Conservation (phyloP, 2,329 filamentous ascomycete genomes). For the Cercospora zeina region DNA sequence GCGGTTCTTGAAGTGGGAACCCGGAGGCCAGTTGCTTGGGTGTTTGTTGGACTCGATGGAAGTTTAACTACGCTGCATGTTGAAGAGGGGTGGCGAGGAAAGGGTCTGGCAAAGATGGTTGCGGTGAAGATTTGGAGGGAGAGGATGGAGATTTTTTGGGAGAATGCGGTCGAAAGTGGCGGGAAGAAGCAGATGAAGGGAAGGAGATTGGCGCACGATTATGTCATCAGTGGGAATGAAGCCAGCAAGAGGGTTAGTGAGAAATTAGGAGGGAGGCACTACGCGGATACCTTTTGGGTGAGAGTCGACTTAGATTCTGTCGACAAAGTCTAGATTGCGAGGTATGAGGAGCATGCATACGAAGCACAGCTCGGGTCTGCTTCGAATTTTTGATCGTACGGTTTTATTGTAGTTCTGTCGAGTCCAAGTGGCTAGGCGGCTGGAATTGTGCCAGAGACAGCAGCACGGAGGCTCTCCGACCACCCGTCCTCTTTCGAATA, state of each 20-base stretch:
- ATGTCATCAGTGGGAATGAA: constrained; percentile 62
- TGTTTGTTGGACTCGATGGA: constrained; percentile 62
- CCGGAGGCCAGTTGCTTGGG: constrained; percentile 61
- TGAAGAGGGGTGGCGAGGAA: constrained; percentile 60
- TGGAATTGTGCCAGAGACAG: background rate
- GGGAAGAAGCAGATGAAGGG: constrained; percentile 29
- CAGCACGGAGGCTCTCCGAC: background rate
- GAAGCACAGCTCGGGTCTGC: background rate
- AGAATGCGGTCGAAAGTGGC: constrained; percentile 28
- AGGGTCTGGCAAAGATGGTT: constrained; percentile 63
- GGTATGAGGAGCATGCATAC: background rate
- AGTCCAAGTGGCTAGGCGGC: background rate
- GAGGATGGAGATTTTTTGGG: constrained; percentile 45
- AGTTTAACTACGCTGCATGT: constrained; percentile 63
- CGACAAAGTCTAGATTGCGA: background rate
- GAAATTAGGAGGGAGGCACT: constrained; percentile 58
- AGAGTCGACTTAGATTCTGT: constrained; percentile 44
- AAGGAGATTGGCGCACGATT: constrained; percentile 60
- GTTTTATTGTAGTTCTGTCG: too few species aligned
- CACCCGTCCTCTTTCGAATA: background rate
- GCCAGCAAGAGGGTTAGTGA: constrained; percentile 63
- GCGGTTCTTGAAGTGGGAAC: constrained; percentile 44
- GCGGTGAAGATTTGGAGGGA: constrained; percentile 60
- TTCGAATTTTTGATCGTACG: too few species aligned
- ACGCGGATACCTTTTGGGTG: constrained; percentile 62